Base-by-base conservation (phyloP, 129 eudicot genomes). In the Tanacetum coccineum region DNA sequence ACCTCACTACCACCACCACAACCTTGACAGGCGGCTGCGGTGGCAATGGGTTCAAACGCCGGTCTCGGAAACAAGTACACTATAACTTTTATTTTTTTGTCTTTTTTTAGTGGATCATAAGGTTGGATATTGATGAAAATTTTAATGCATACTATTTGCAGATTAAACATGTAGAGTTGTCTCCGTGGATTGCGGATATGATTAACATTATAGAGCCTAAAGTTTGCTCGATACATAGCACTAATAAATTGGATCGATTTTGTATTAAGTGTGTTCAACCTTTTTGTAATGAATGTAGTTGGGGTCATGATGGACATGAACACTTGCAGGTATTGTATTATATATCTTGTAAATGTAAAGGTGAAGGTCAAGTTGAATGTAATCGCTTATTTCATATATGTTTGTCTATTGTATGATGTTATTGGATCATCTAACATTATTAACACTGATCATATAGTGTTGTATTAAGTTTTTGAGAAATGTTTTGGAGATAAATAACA, bases 221-320 rank as follows among this genome's bases (percentile, higher is more conserved):
- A 32, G 58, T 59, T 9, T 82, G 87, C 68, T 32, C 25, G 19
- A 62, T 22, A 61, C 87, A 78, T 62, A 62, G 56, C 8, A 55
- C 21, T 20, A 51, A 74, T 54, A 75, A 70, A 15, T 59, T 73
- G 65, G 83, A 82, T 82, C 78, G 80, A 6, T 82, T 82, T 62
- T 82, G 87, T 51, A 78, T 78, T 3, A 57, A 78, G 17, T 82
- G 87, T 62, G 49, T 49, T 6, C 21, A 8, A 14, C 56, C 87
- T 21, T 78, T 82, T 63, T 82, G 87, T 57, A 55, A 25, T 22
- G 70, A 78, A 70, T 82, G 83, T 57, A 67, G 81, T 66, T 70
- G 72, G 2, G 19, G 9, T 57, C 87, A 82, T 63, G 62, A 73
- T 15, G 78, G 56, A 39, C 87, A 82, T 47, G 73, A 67, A 32